Conservation (phyloP, 345 rosid species). For the Turnera subulata region DNA sequence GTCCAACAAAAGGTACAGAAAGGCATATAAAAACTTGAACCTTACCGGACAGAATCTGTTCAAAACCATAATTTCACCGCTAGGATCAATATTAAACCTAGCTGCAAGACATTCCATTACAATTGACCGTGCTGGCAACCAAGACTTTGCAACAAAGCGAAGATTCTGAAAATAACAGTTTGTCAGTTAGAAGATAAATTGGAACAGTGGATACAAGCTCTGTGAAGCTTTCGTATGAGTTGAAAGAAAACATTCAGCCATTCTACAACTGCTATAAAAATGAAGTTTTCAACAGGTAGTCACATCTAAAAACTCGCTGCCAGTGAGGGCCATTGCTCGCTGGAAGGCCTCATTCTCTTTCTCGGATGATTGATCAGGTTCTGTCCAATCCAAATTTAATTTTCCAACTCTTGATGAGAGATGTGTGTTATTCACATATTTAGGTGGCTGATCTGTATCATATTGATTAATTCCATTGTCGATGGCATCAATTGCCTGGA, state of each 20-base stretch:
- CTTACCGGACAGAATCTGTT: constrained; percentile 74
- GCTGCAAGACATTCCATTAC: constrained; percentile 66
- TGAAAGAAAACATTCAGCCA: not conserved
- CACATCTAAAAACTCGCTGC: constrained; percentile 79
- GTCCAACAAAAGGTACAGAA: not conserved
- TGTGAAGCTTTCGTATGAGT: not conserved
- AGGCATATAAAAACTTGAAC: not conserved
- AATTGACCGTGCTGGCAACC: constrained; percentile 88
- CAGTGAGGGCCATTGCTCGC: constrained; percentile 73
- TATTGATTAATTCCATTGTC: constrained; percentile 84
- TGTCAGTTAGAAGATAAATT: not conserved
- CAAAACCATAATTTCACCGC: constrained; percentile 84
- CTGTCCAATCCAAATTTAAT: constrained; percentile 85
- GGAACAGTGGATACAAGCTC: not conserved
- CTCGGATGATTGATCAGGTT: constrained; percentile 83
- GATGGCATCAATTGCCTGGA: constrained; percentile 74
- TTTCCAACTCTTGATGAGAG: constrained; percentile 83
- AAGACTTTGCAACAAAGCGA: constrained; percentile 64
- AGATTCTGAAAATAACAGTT: constrained; percentile 47
- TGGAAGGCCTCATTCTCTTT: constrained; percentile 85
- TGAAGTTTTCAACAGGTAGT: constrained; percentile 16
- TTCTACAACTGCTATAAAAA: not conserved
- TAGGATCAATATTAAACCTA: constrained; percentile 58
- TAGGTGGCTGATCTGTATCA: constrained; percentile 80
- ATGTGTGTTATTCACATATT: constrained; percentile 81